These are phyloP conservation scores for Cinnamomum chago DNA, from an alignment of 164 flowering plant genomes.

Conservation along the genomic window DNA sequence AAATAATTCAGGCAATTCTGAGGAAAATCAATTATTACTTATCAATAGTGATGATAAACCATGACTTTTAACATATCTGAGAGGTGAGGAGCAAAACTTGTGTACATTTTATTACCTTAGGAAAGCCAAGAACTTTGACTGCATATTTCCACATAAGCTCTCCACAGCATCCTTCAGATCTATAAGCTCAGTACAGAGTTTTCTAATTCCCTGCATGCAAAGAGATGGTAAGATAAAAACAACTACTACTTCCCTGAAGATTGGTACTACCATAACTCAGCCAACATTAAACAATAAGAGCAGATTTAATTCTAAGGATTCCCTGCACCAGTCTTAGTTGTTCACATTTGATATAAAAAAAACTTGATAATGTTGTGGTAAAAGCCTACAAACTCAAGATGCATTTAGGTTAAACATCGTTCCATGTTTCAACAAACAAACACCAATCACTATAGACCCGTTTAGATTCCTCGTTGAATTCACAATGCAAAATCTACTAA, in stretches of 20 bases:
- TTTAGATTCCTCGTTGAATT: too few relatives aligned
- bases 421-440: too few relatives aligned
- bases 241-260: too few relatives aligned
- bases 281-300: not conserved
- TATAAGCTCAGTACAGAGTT: slow-evolving; percentile 88
- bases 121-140: slow-evolving; percentile 74
- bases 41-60: not conserved
- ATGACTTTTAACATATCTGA: not conserved
- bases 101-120: slow-evolving; percentile 51
- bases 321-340: too few relatives aligned
- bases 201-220: slow-evolving; percentile 78
- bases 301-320: too few relatives aligned
- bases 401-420: too few relatives aligned
- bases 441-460: too few relatives aligned
- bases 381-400: too few relatives aligned
- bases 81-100: not conserved
- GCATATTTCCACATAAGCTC: slow-evolving; percentile 79
- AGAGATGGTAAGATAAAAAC: not conserved
- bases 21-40: not conserved
- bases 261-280: not conserved
- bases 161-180: slow-evolving; percentile 97
- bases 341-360: too few relatives aligned
- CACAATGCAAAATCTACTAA: too few relatives aligned
- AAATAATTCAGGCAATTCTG: not conserved
- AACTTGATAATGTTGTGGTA: too few relatives aligned